Base-by-base conservation (phyloP, 345 rosid species). In the Heritiera littoralis region DNA sequence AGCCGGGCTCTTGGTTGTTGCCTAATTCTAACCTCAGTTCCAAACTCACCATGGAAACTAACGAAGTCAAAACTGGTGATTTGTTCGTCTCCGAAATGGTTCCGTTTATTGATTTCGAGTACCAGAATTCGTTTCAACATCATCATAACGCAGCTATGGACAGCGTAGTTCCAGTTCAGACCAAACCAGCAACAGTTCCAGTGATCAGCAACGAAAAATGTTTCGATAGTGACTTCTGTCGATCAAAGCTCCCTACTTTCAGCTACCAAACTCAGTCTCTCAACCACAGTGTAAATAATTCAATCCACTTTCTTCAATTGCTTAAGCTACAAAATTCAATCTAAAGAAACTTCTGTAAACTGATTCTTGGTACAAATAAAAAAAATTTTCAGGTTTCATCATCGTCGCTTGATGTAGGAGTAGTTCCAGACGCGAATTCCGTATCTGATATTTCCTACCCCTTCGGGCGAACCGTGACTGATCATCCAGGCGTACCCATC, bases 91-190 rank as follows among this genome's bases (percentile, higher is more conserved):
- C 87, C 9, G 95, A 90, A 56, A 85, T 88, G 78, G 92, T 90
- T 46, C 88, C 92, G 15, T 86, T 90, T 18, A 67, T 90, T 56
- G 94, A 91, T 75, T 86, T 91, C 56, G 93, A 89, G 68, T 89
- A 74, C 78, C 86, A 79, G 10, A 83, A 84, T 76, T 80, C 84
- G n/a, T 83, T 84, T 48, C 89, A 82, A 15, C 87, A 82, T 77
- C 84, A 80, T 13, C 88, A 81, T 6, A 88, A 77, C 79, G 80
- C 88, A 30, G 89, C 88, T 56, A 84, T 84, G 15, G 99, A 92
- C 54, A 88, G 97, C 75, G 89, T 93, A 1, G 98, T 93, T 13
- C 99, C 99, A 0, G 94, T 92, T 78, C 97, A 90, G 76, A 73
- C 88, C 6, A 84, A 90, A 77, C 79, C 81, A 13, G 65, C 79